Evolutionary conservation across 345 rosid species (phyloP), one percentile per base, ranked within the genome.

Genomic region (Arabidopsis arenosa): DNA sequence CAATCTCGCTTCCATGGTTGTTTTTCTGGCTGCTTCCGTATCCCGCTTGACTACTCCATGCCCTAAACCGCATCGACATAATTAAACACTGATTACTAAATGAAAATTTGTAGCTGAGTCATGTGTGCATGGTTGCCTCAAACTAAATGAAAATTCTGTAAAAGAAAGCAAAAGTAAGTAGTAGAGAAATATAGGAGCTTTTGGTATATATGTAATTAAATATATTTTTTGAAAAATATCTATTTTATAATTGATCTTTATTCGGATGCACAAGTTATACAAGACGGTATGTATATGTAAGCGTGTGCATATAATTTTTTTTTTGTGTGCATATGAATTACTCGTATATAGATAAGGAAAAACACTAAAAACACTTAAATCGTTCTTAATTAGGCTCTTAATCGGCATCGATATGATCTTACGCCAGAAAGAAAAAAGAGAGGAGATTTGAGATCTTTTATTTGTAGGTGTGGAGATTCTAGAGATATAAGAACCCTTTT

Each of bases 41-140:
- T 60, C 68, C 77, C 49, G 59, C 45, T 86, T 84, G 62, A 51
- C 45, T 80, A 77, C 87, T 90, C 90, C 92, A 85, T 76, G 89
- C 82, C 96, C 91, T 87, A 72, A 44, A 66, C 63, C n/a, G 66
- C 51, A 72, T 76, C 15, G 47, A 35, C 55, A 68, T 45, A n/a
- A 44, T 44, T n/a, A 45, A 17, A 48, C 32, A 28, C 4, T 28
- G 2, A 4, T 28, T 28, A 28, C 32, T 26, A n/a, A n/a, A n/a
- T n/a, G n/a, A n/a, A n/a, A n/a, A n/a, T n/a, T n/a, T n/a, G 68
- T 67, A 39, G 47, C 2, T 40, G 62, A 12, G 54, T 58, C 66
- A 33, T 55, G 40, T 56, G 51, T 47, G 72, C 59, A 66, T 35
- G 71, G 39, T 39, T 56, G 21, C 32, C 30, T 43, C 9, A 32